A percentile compares a stretch with the other conserved stretches of the same genome.
Evolutionary conservation across 768 basidiomycete species (phyloP).

Genomic region (Russula dissimulans): DNA sequence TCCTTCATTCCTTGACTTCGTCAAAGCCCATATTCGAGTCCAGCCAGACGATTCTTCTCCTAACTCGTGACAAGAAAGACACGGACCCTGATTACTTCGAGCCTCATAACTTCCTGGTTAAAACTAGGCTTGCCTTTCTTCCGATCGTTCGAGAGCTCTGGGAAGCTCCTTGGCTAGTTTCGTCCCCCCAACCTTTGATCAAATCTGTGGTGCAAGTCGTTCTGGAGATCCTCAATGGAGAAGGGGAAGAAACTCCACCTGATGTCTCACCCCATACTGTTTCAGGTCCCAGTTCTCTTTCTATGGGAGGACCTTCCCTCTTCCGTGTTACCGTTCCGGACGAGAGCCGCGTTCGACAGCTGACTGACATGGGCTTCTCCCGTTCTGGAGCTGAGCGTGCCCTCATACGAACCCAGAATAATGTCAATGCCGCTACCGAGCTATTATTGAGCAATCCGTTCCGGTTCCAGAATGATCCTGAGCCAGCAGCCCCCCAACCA

Average conservation of each 20-base stretch:
- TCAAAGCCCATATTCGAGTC: conserved; percentile 80
- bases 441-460: conserved; percentile 76
- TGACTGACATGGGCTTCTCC: conserved; percentile 96
- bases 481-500: conserved; percentile 29
- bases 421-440: conserved; percentile 83
- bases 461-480: conserved; percentile 61
- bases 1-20: conserved; percentile 67
- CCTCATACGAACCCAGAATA: conserved; percentile 76
- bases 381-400: conserved; percentile 82
- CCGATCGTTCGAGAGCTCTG: conserved; percentile 65
- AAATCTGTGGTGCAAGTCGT: conserved; percentile 69
- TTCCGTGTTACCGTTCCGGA: conserved; percentile 45
- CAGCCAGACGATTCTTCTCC: conserved; percentile 63
- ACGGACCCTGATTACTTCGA: conserved; percentile 76
- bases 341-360: conserved; percentile 68
- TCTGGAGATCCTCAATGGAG: conserved; percentile 71
- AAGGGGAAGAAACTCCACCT: conserved; percentile 62
- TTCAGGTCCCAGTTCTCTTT: conserved; percentile 25
- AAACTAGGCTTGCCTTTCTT: conserved; percentile 58
- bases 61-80: conserved; percentile 70
- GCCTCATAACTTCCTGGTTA: conserved; percentile 79
- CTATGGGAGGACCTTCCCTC: conserved; percentile 27
- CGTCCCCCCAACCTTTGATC: conserved; percentile 64
- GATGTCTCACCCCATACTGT: conserved; percentile 29
- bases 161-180: conserved; percentile 75